Conservation (phyloP, 225 moss, liverwort and hornwort species). For the Ulota crispa region DNA sequence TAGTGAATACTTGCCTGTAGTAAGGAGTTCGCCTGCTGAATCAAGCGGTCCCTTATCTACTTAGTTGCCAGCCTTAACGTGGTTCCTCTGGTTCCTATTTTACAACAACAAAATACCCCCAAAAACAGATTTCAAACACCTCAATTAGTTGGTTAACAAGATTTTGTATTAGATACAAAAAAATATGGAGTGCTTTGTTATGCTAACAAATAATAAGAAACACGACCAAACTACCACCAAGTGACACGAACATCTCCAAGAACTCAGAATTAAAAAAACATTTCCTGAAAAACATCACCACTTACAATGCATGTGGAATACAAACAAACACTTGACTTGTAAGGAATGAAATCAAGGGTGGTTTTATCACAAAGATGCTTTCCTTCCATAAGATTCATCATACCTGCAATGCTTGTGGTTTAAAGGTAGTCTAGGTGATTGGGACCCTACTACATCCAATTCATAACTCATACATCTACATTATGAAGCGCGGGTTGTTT, state of each 20-base stretch:
- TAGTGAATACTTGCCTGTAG: slow-evolving; percentile 19
- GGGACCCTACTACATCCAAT: too few relatives aligned
- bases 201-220: background rate
- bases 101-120: background rate
- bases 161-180: background rate
- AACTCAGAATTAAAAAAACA: background rate
- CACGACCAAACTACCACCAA: background rate
- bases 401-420: too few relatives aligned
- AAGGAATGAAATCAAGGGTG: too few relatives aligned
- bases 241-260: background rate
- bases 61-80: slow-evolving; percentile 4
- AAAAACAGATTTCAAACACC: background rate
- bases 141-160: background rate
- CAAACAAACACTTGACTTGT: too few relatives aligned
- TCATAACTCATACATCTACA: too few relatives aligned
- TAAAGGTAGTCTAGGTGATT: too few relatives aligned
- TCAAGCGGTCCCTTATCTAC: slow-evolving; percentile 14
- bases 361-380: too few relatives aligned
- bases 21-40: slow-evolving; percentile 19
- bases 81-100: slow-evolving; percentile 16
- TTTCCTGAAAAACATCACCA: background rate
- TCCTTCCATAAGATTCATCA: too few relatives aligned
- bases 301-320: too few relatives aligned
- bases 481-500: too few relatives aligned
- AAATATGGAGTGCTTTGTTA: background rate